Evolutionary conservation across 768 basidiomycete species (phyloP), one percentile per base, ranked within the genome.

Genomic region (Pleurotus pulmonarius): DNA sequence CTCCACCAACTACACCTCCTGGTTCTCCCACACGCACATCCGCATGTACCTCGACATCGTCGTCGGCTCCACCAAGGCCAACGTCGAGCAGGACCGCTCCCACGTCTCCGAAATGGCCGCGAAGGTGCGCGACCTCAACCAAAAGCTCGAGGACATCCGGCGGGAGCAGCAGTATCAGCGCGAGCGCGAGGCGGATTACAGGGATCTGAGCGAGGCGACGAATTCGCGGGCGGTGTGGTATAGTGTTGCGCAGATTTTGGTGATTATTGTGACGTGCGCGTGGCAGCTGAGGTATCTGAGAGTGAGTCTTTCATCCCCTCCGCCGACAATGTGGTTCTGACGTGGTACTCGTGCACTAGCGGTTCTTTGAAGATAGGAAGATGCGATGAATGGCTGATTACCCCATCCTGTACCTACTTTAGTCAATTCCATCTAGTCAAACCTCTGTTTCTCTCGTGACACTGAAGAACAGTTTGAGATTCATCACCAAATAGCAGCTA

Each of bases 151-250:
- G 69, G 94, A 96, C 64, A 89, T 98, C 55, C 81, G 93, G 46
- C 79, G 94, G 22, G 97, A 98, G 72, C 97, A 99, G 73, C 92
- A 95, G 71, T 99, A 98, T 68, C 96, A 98, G 75, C 81, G 97
- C 43, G 96, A 99, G 73, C 78, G 97, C 61, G 97, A 99, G 72
- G 79, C 90, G 9, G 88, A 91, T 63, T 99, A 90, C 68, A 77
- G 97, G 39, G 76, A 94, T 71, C 71, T 98, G 60, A 94, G 92
- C 63, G 97, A 99, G 72, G 70, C 72, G 13, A 96, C 93, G 39
- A 99, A 99, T 73, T 75, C 87, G n/a, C 76, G 87, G 58, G 94
- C 97, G 1, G 90, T 98, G 45, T 98, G 93, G 92, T 98, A 97
- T 72, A 94, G 87, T 64, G 46, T 98, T 24, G 79, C 83, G 34